Conservation (phyloP, 2,329 filamentous ascomycete genomes). For the Sporothrix humicola region DNA sequence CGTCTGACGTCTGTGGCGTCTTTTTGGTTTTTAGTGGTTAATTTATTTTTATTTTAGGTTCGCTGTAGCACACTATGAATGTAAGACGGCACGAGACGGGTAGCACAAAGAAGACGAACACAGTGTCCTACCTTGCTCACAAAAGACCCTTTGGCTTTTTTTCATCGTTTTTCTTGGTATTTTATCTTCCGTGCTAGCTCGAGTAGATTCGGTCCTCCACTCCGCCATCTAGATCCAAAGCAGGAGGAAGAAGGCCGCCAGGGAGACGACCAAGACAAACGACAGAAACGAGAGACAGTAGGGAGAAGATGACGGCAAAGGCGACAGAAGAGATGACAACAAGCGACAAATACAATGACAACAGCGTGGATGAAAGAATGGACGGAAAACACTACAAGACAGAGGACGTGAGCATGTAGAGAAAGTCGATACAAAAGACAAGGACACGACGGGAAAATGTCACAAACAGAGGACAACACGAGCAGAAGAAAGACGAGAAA, state of each 20-base stretch:
- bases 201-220: not conserved
- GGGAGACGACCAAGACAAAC: not conserved
- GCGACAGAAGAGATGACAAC: not conserved
- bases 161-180: not conserved
- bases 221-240: not conserved
- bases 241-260: not conserved
- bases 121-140: too few relatives aligned
- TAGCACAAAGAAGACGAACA: too few relatives aligned
- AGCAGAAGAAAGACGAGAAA: too few relatives aligned
- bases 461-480: not conserved
- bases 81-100: too few relatives aligned
- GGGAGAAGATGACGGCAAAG: not conserved
- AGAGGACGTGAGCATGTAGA: constrained; percentile 11
- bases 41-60: not conserved
- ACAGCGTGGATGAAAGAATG: not conserved
- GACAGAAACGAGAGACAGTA: not conserved
- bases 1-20: not conserved
- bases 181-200: not conserved
- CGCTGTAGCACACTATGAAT: too few relatives aligned
- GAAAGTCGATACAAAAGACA: not conserved
- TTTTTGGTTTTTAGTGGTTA: not conserved
- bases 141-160: not conserved
- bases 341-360: not conserved
- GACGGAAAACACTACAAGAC: not conserved
- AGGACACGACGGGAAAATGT: not conserved